Percentiles rank a stretch among this genome's conserved stretches.
Conservation (phyloP, 495 filamentous ascomycete species). For the Penicillium parvum region DNA sequence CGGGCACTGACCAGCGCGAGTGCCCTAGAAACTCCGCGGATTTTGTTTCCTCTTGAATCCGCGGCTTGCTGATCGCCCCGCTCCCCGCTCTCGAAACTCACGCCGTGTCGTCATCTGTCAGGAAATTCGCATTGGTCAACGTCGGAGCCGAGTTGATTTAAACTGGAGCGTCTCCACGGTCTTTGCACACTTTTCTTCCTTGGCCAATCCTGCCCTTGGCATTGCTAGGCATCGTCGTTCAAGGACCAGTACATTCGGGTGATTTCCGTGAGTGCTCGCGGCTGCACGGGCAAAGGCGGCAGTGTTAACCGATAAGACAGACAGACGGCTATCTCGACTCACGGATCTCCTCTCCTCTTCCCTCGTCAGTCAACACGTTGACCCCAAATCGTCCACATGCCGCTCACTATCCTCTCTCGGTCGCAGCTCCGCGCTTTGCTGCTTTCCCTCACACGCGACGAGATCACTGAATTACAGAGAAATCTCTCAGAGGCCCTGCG, state of each 20-base stretch:
- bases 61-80: slow-evolving; percentile 11
- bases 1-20: neutral
- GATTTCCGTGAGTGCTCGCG: slow-evolving; percentile 3
- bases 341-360: slow-evolving; percentile 1
- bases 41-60: neutral
- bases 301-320: slow-evolving; percentile 10
- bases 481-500: slow-evolving; percentile 72
- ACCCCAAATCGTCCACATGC: slow-evolving; percentile 45
- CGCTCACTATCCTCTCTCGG: slow-evolving; percentile 71
- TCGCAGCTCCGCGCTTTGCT: slow-evolving; percentile 65
- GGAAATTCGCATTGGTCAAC: slow-evolving; percentile 1
- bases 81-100: slow-evolving; percentile 4
- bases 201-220: slow-evolving; percentile 1
- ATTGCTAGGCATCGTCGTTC: neutral
- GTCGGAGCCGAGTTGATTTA: slow-evolving; percentile 4
- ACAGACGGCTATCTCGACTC: slow-evolving; percentile 1
- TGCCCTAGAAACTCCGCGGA: neutral
- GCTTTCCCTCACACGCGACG: slow-evolving; percentile 62
- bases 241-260: neutral
- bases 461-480: slow-evolving; percentile 60
- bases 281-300: neutral
- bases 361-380: neutral
- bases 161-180: slow-evolving; percentile 8
- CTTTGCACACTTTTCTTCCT: neutral
- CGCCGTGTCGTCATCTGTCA: slow-evolving; percentile 18